Conservation (phyloP, 2,329 filamentous ascomycete genomes). For the Pseudocercospora macadamiae region DNA sequence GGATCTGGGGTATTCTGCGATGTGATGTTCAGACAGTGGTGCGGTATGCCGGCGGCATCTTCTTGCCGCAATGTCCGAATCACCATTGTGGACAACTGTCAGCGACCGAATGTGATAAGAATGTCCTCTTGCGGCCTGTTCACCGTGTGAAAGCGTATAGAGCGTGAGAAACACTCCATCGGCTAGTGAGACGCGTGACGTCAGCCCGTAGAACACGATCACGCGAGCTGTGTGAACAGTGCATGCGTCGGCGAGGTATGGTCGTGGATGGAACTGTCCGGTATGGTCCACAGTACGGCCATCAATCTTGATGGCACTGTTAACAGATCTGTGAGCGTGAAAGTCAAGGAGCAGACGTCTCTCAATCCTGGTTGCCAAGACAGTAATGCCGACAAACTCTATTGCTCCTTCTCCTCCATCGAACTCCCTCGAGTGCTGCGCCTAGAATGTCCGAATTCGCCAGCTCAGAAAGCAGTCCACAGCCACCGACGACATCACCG, state of each 20-base stretch:
- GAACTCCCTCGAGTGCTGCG: too few relatives aligned
- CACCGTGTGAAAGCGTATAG: background rate
- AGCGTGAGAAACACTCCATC: background rate
- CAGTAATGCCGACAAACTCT: too few relatives aligned
- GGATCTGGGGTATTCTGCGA: conserved; percentile 47
- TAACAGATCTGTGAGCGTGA: too few relatives aligned
- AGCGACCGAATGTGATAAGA: background rate
- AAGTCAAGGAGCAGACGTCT: too few relatives aligned
- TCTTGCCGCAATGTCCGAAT: background rate
- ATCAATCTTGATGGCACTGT: too few relatives aligned
- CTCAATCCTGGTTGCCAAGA: too few relatives aligned
- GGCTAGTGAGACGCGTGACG: background rate
- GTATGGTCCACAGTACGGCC: too few relatives aligned
- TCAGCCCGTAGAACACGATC: background rate
- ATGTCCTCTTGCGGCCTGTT: background rate
- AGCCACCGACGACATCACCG: too few relatives aligned
- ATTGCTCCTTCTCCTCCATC: too few relatives aligned
- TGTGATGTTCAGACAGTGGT: conserved; percentile 48
- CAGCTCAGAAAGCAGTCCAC: too few relatives aligned
- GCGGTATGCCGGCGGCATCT: conserved; percentile 11
- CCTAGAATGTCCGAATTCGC: too few relatives aligned
- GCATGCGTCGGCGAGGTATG: background rate
- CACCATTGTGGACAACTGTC: background rate
- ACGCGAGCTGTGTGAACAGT: background rate
- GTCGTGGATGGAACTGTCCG: background rate